Percentiles rank a stretch among this genome's conserved stretches.
Conservation (phyloP, 1,139 yeast genomes). For the Saccharomyces uvarum region DNA sequence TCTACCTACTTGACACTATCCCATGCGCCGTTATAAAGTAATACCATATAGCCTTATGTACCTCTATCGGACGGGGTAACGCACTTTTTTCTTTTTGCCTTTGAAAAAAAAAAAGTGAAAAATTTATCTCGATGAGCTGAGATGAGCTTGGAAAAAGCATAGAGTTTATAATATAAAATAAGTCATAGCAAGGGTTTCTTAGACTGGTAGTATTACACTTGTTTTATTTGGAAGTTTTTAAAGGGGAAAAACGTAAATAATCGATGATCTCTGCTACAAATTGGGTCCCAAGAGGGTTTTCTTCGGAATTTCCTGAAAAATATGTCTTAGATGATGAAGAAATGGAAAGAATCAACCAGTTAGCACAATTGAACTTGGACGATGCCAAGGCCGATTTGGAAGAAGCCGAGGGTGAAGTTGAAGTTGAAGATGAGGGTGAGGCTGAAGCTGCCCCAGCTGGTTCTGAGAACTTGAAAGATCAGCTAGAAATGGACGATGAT, state of each 20-base stretch:
- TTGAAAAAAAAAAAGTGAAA: conserved; percentile 1
- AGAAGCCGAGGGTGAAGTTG: conserved; percentile 26
- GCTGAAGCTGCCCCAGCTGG: conserved; percentile 19
- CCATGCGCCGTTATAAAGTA: background rate
- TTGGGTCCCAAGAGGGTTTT: conserved; percentile 96
- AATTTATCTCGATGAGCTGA: conserved; percentile 12
- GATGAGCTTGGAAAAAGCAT: conserved; percentile 2
- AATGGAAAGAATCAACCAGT: conserved; percentile 78
- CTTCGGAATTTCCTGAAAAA: conserved; percentile 85
- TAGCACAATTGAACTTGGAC: conserved; percentile 74
- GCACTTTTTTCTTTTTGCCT: background rate
- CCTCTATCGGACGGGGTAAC: background rate
- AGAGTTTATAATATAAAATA: background rate
- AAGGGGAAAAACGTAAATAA: background rate
- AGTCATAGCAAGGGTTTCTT: background rate
- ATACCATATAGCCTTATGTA: background rate
- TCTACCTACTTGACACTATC: background rate
- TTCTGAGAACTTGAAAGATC: conserved; percentile 37
- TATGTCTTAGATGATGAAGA: conserved; percentile 87
- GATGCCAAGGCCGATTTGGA: conserved; percentile 63
- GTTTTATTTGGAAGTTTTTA: background rate
- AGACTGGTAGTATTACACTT: background rate
- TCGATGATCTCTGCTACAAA: conserved; percentile 81
- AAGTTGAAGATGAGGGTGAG: conserved; percentile 26
- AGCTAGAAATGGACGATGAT: conserved; percentile 67